These are phyloP conservation scores for Schizochytrium sp. DNA, from an alignment of 108 stramenopile species.

Conservation along the genomic window DNA sequence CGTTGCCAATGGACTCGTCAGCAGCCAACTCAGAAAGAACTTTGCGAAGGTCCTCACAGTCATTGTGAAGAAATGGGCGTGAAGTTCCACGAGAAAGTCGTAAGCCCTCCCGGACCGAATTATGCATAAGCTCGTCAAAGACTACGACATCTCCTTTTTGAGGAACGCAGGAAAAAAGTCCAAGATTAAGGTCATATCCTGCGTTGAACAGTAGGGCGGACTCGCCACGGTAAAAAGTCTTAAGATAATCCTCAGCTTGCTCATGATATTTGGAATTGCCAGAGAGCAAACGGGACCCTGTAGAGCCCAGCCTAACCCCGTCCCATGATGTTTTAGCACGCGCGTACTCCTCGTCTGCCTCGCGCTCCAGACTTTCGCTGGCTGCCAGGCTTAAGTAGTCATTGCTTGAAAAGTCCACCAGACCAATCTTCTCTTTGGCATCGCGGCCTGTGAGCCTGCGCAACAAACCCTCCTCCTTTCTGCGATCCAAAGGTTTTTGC, in stretches of 20 bases:
- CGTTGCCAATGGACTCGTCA: not conserved
- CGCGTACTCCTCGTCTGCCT: conserved; percentile 68
- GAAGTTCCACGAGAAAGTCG: conserved; percentile 64
- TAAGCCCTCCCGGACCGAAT: conserved; percentile 74
- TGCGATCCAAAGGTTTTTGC: conserved; percentile 11
- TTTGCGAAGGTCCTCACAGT: conserved; percentile 77
- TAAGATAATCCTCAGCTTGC: conserved; percentile 81
- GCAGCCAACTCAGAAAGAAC: conserved; percentile 72
- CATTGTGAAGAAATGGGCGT: conserved; percentile 85
- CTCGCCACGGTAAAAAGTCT: conserved; percentile 81
- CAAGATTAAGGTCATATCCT: conserved; percentile 96
- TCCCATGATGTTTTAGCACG: conserved; percentile 74
- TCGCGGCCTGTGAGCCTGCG: not conserved
- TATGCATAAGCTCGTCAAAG: conserved; percentile 93
- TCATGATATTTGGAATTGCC: conserved; percentile 86
- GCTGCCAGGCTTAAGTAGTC: conserved; percentile 95
- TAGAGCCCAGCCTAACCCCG: conserved; percentile 78
- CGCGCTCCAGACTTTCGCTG: conserved; percentile 67
- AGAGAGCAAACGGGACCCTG: conserved; percentile 91
- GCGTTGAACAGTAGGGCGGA: conserved; percentile 90
- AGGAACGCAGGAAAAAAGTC: conserved; percentile 83
- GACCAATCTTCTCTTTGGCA: conserved; percentile 65
- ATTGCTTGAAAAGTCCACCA: conserved; percentile 91
- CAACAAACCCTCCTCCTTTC: not conserved
- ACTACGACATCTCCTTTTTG: conserved; percentile 79